Evolutionary conservation across 1,284 basidiomycete species (phyloP), one percentile per base, ranked within the genome.

Genomic region (Phlebopus sp.): DNA sequence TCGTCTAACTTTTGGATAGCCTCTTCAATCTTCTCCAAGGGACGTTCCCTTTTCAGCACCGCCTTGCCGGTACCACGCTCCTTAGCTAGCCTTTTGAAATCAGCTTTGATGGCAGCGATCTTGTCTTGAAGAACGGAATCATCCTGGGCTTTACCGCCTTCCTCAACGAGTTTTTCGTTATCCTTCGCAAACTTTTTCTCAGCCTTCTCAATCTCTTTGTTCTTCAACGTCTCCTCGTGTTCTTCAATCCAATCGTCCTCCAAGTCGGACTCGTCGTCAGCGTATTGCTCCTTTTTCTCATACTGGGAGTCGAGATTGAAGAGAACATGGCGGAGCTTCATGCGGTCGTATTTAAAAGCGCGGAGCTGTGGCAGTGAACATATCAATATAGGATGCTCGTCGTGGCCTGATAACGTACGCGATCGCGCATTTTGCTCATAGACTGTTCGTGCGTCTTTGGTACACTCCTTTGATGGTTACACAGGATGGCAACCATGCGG

Each of bases 391-490:
- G 32, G 27, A 31, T 29, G 42, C 42, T 19, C 27, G 17, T 36
- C 36, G 36, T 36, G 43, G 11, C 21, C 11, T 39, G 37, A 32
- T 42, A 34, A 69, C 76, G 21, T 58, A 92, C 93, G 76, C 90
- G 94, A 64, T 96, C 84, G 15, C 76, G 78, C 79, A 95, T 87
- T 70, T 92, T 97, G 57, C 87, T 86, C 87, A 97, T 95, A 5
- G 89, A 90, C 55, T 88, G 85, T 30, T 88, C 90, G 59, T 96
- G 93, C 13, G 84, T 89, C 73, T 97, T 97, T 45, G 90, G 88
- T 4, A 89, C 92, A 49, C 82, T 84, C 70, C 92, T 82, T 71
- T 97, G 94, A 90, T 98, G 94, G 79, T 98, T 98, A 79, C 94
- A 98, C 40, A 98, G 75, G 54, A 97, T 91, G 52, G 94, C 94